A percentile compares a stretch with the other conserved stretches of the same genome.
phyloP scores from a whole-genome alignment of 805 yeast species.

The Suhomyces sp. region DNA sequence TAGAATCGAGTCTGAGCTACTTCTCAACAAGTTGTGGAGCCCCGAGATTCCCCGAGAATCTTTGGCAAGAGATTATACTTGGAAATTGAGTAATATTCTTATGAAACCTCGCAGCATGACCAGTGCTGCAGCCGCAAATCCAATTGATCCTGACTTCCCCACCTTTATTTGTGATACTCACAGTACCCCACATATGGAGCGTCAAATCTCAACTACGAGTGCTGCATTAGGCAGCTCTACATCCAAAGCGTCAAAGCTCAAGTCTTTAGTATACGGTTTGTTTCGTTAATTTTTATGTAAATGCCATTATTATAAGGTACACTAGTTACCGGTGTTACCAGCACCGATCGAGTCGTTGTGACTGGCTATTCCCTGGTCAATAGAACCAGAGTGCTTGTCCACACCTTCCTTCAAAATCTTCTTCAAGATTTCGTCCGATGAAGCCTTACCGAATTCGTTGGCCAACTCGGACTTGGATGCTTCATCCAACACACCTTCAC shows the following conservation, averaged over 20 bases:
- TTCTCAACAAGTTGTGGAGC: neutral
- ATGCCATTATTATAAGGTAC: neutral
- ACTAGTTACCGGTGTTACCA: constrained; percentile 20
- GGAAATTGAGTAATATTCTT: neutral
- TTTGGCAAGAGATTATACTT: neutral
- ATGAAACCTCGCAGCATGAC: neutral
- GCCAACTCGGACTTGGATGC: constrained; percentile 65
- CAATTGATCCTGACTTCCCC: neutral
- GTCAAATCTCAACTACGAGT: neutral
- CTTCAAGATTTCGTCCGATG: constrained; percentile 55
- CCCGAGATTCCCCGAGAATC: neutral
- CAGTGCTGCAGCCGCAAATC: neutral
- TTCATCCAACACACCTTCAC: constrained; percentile 66
- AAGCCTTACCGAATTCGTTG: constrained; percentile 64
- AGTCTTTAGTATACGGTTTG: neutral
- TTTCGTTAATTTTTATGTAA: neutral
- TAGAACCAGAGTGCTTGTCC: constrained; percentile 36
- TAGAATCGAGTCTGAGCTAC: neutral
- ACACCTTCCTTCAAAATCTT: constrained; percentile 60
- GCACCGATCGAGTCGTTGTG: constrained; percentile 46
- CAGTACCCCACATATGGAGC: neutral
- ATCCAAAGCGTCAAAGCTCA: neutral
- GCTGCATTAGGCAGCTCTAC: neutral
- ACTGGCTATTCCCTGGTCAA: constrained; percentile 21
- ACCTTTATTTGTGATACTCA: neutral